Conservation (phyloP, 768 basidiomycete species). For the Chalciporus pseudorubinellus region DNA sequence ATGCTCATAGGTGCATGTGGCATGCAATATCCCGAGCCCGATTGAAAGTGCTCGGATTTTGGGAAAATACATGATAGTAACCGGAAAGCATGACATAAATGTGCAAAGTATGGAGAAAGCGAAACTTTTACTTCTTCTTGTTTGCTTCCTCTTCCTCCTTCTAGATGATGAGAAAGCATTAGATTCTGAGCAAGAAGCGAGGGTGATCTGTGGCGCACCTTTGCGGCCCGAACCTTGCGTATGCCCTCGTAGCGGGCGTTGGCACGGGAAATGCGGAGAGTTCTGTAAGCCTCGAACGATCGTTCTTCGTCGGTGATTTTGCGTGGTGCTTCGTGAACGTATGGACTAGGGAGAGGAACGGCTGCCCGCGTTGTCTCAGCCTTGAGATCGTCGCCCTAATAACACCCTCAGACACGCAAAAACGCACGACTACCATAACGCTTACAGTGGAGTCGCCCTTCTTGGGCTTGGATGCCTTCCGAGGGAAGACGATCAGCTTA, state of each 20-base stretch:
- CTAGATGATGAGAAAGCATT: conserved; percentile 37
- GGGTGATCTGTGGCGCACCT: conserved; percentile 52
- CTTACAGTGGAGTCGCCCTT: conserved; percentile 89
- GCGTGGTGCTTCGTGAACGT: conserved; percentile 80
- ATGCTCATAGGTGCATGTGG: conserved; percentile 33
- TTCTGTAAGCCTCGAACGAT: conserved; percentile 82
- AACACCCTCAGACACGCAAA: conserved; percentile 5
- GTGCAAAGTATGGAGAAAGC: conserved; percentile 12
- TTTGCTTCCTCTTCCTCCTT: conserved; percentile 90
- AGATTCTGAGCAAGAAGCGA: conserved; percentile 7
- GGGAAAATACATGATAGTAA: conserved; percentile 30
- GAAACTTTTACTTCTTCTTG: conserved; percentile 76
- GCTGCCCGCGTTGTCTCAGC: conserved; percentile 69
- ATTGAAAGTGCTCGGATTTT: conserved; percentile 35
- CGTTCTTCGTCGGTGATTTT: conserved; percentile 91
- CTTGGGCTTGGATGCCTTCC: conserved; percentile 93
- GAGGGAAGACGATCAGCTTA: conserved; percentile 94
- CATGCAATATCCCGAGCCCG: conserved; percentile 29
- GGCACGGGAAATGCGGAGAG: conserved; percentile 84
- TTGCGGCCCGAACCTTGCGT: conserved; percentile 82
- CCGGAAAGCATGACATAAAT: conserved; percentile 24
- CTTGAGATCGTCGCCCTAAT: conserved; percentile 78
- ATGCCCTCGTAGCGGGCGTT: conserved; percentile 80
- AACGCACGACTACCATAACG: conserved; percentile 8
- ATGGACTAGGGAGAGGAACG: conserved; percentile 65